Evolutionary conservation across 495 filamentous ascomycete species (phyloP).

Genomic region (Penicillium coprophilum): DNA sequence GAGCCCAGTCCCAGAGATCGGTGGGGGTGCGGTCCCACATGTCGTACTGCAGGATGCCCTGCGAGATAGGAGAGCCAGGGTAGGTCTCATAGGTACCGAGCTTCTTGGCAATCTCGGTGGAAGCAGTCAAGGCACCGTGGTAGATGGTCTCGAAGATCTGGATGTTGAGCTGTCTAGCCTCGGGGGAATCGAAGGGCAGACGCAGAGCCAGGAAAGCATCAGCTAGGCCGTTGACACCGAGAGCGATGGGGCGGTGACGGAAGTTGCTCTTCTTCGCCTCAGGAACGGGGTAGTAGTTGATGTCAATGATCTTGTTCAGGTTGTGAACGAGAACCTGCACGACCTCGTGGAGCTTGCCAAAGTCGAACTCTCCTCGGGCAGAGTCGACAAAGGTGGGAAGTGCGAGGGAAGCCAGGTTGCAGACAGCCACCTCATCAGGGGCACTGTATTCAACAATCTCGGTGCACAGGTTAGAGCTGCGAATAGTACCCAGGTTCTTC

Average conservation of each 20-base stretch:
- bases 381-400: conserved; percentile 88
- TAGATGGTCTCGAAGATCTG: conserved; percentile 99
- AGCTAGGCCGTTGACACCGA: conserved; percentile 98
- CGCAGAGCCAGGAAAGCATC: conserved; percentile 97
- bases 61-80: conserved; percentile 87
- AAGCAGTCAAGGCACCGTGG: conserved; percentile 89
- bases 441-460: conserved; percentile 98
- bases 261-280: conserved; percentile 95
- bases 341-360: conserved; percentile 92
- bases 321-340: conserved; percentile 86
- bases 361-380: conserved; percentile 79
- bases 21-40: conserved; percentile 96
- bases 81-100: conserved; percentile 86
- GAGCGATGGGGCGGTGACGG: conserved; percentile 89
- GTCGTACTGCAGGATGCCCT: conserved; percentile 96
- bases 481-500: conserved; percentile 97
- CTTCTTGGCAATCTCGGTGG: conserved; percentile 78
- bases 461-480: conserved; percentile 97
- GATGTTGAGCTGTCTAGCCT: conserved; percentile 90
- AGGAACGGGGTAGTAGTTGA: conserved; percentile 93
- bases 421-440: conserved; percentile 96
- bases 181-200: conserved; percentile 91
- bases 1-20: conserved; percentile 93
- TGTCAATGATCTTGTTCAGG: conserved; percentile 94
- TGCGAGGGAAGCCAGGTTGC: conserved; percentile 93